Base-by-base conservation (phyloP, 2,329 filamentous ascomycete species). In the Emericellopsis cladophorae region DNA sequence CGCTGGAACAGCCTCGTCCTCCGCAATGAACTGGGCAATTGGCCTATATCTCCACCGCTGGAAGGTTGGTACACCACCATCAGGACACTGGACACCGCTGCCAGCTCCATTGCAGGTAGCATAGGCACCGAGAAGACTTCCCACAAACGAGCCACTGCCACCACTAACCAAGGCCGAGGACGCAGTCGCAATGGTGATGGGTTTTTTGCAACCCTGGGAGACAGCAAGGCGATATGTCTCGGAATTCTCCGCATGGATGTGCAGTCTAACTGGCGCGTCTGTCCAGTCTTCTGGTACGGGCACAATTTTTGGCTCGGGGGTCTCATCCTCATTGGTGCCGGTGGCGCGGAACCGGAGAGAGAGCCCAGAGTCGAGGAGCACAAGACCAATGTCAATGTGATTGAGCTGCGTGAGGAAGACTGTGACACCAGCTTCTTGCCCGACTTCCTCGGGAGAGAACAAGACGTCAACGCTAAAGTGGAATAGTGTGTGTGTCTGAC, bases 401-500 rank as follows among this genome's bases (percentile, higher is more conserved):
- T 74, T 67, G 43, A 68, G 65, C 51, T 76, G 66, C 1, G 66
- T 72, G 26, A 76, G 57, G 47, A 76, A 76, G 0, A 65, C 55
- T 0, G 66, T 67, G 5, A 77, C 56, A 0, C 73, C 74, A 2
- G 70, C 67, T 51, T 77, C 72, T 44, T 72, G 63, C 2, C 64
- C 63, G 3, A 70, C 67, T 49, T 77, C 72, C 45, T 70, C 64
- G 0, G 68, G 61, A 0, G 48, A 40, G 48, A 67, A 76, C 12
- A 61, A 54, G 0, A 76, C 39, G 42, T 70, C 59, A 4, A 71
- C 62, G 36, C 56, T 61, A 50, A 62, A 77, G 0, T 57, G 65
- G 51, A 77, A 77, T 1, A 74, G 54, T 0, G 72, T 70, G 45
- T 77, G 66, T 5, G 68, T 68, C 50, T 79, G 74, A 2, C 72